These are phyloP conservation scores for Cornus florida DNA, from an alignment of 148 eudicot genomes.

Conservation along the genomic window DNA sequence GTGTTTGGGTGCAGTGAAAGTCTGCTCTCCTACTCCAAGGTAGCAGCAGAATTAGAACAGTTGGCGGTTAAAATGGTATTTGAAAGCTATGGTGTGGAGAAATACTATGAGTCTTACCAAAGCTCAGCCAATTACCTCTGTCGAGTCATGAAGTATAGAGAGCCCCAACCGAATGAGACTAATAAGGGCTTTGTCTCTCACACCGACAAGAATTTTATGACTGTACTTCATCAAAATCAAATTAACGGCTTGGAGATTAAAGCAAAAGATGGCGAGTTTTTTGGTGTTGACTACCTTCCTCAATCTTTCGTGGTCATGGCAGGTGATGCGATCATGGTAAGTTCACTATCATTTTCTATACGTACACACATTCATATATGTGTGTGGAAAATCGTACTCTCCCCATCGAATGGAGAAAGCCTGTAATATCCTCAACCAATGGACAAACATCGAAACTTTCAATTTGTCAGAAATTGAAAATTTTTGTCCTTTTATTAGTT, in stretches of 20 bases:
- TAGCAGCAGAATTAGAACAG: constrained; percentile 39
- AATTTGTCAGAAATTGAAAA: too few relatives aligned
- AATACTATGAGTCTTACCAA: constrained; percentile 30
- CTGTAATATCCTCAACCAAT: too few relatives aligned
- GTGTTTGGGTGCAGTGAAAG: constrained; percentile 21
- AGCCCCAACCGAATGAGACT: constrained; percentile 21
- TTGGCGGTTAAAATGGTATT: constrained; percentile 46
- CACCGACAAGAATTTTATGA: constrained; percentile 49
- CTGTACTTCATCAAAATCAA: constrained; percentile 46
- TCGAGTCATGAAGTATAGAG: constrained; percentile 44
- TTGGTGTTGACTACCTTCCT: constrained; percentile 37
- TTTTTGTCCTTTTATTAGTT: too few relatives aligned
- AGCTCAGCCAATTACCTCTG: constrained; percentile 32
- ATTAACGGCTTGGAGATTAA: constrained; percentile 45
- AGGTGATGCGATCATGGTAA: constrained; percentile 50
- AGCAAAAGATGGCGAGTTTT: constrained; percentile 46
- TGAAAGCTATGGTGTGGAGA: constrained; percentile 45
- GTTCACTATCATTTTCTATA: neutral
- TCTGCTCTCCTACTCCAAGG: constrained; percentile 29
- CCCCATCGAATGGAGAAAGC: too few relatives aligned
- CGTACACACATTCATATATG: too few relatives aligned
- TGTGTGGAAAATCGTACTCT: too few relatives aligned
- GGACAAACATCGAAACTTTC: too few relatives aligned
- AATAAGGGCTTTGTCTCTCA: constrained; percentile 44
- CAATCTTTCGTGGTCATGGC: constrained; percentile 55